Percentiles rank a stretch among this genome's conserved stretches.
Evolutionary conservation across 2,329 filamentous ascomycete genomes (phyloP).

Genomic region (Plectosphaerella plurivora): DNA sequence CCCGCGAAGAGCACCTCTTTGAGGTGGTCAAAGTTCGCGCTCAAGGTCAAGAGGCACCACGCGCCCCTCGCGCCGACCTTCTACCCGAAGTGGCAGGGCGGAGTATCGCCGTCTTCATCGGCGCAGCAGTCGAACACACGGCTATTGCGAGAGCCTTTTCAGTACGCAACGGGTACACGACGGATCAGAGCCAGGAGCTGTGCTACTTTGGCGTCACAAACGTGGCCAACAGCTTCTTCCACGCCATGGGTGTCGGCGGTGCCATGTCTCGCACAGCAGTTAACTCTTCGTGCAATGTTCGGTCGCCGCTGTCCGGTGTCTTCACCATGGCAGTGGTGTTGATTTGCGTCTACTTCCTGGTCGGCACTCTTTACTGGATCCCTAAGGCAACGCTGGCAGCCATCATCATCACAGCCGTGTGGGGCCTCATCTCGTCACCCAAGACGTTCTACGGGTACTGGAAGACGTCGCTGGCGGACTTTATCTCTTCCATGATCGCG

Average conservation of each 20-base stretch:
- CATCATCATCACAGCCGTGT: slow-evolving; percentile 63
- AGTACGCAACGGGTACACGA: slow-evolving; percentile 56
- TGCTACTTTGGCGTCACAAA: slow-evolving; percentile 60
- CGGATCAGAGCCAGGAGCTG: slow-evolving; percentile 62
- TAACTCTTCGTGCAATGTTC: slow-evolving; percentile 60
- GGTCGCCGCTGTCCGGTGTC: slow-evolving; percentile 55
- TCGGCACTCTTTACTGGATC: slow-evolving; percentile 61
- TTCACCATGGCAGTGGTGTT: slow-evolving; percentile 59
- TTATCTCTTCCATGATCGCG: slow-evolving; percentile 57
- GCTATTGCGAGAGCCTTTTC: slow-evolving; percentile 62
- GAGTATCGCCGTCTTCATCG: slow-evolving; percentile 57
- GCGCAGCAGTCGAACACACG: slow-evolving; percentile 57
- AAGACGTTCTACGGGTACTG: slow-evolving; percentile 59
- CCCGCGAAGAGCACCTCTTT: slow-evolving; percentile 47
- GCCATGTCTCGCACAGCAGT: slow-evolving; percentile 66
- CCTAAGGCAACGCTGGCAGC: slow-evolving; percentile 61
- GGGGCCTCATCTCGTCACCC: slow-evolving; percentile 55
- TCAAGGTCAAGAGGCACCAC: slow-evolving; percentile 47
- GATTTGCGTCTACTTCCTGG: slow-evolving; percentile 57
- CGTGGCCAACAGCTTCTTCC: slow-evolving; percentile 61
- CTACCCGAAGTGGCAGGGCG: slow-evolving; percentile 48
- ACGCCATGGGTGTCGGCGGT: slow-evolving; percentile 58
- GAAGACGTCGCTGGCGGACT: slow-evolving; percentile 61
- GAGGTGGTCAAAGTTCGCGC: slow-evolving; percentile 53
- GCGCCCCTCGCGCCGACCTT: slow-evolving; percentile 39